These are phyloP conservation scores for Yamadazyma conglobata DNA, from an alignment of 1,139 yeast genomes.

Conservation along the genomic window DNA sequence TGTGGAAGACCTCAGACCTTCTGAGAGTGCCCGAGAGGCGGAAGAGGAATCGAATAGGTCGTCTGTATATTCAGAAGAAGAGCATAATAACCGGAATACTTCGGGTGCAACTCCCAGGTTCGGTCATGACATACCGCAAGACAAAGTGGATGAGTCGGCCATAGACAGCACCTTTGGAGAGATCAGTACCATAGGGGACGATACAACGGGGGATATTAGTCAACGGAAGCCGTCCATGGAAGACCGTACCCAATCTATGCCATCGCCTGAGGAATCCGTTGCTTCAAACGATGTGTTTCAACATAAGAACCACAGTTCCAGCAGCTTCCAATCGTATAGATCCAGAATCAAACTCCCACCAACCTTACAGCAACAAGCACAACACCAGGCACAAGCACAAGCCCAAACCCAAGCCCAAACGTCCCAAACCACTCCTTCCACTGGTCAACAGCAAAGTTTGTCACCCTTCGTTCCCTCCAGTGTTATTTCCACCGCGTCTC, in stretches of 20 bases:
- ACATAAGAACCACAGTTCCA: slow-evolving; percentile 20
- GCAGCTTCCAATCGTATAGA: slow-evolving; percentile 30
- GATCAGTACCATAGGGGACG: too few relatives aligned
- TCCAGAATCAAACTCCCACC: slow-evolving; percentile 34
- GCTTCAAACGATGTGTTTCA: slow-evolving; percentile 7
- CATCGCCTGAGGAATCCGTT: neutral
- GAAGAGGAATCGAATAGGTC: slow-evolving; percentile 15
- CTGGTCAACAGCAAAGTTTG: too few relatives aligned
- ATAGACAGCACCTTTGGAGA: neutral
- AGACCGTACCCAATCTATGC: too few relatives aligned
- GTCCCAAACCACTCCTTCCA: neutral
- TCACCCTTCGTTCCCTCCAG: too few relatives aligned
- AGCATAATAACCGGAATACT: too few relatives aligned
- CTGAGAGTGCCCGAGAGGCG: neutral
- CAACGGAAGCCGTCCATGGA: too few relatives aligned
- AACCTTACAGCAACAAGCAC: slow-evolving; percentile 12
- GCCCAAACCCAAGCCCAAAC: slow-evolving; percentile 1
- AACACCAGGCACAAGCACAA: slow-evolving; percentile 7
- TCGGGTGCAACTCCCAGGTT: neutral
- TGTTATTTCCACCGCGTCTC: too few relatives aligned
- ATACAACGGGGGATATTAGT: too few relatives aligned
- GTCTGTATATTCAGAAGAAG: slow-evolving; percentile 20
- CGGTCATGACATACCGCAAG: neutral
- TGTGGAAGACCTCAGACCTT: too few relatives aligned
- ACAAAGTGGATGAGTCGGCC: neutral